Evolutionary conservation across 2,329 filamentous ascomycete genomes (phyloP).

Genomic region (Knufia fluminis): DNA sequence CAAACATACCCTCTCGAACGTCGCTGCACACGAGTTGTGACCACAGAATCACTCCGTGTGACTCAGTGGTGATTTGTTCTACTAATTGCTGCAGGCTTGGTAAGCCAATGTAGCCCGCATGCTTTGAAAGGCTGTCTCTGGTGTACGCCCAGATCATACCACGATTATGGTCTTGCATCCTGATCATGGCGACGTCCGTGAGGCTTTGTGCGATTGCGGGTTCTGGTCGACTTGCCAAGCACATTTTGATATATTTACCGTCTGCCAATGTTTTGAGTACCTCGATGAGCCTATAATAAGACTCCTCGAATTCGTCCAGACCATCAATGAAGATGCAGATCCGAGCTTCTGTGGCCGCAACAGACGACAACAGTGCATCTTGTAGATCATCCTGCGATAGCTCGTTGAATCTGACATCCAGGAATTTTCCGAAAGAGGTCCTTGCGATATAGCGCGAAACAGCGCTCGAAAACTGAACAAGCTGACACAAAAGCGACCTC

Average conservation of each 20-base stretch:
- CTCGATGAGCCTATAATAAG: background rate
- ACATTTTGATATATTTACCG: background rate
- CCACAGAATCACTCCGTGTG: background rate
- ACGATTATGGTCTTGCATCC: background rate
- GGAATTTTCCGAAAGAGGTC: background rate
- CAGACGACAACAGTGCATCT: background rate
- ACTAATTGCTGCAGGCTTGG: background rate
- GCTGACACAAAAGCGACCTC: background rate
- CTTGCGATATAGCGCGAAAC: background rate
- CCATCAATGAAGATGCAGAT: constrained; percentile 12
- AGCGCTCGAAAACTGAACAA: background rate
- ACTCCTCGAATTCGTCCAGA: constrained; percentile 10
- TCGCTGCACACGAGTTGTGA: background rate
- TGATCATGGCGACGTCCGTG: background rate
- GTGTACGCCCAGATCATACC: background rate
- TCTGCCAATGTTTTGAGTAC: background rate
- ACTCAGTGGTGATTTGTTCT: background rate
- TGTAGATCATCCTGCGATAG: background rate
- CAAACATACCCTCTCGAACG: background rate
- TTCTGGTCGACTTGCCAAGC: background rate
- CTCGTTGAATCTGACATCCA: background rate
- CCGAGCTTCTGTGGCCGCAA: background rate
- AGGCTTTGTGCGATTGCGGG: background rate
- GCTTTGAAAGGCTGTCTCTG: background rate
- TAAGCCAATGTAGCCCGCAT: background rate